These are phyloP conservation scores for Pontederia paniculata DNA, from an alignment of 176 grass and related monocot genomes.

Conservation along the genomic window DNA sequence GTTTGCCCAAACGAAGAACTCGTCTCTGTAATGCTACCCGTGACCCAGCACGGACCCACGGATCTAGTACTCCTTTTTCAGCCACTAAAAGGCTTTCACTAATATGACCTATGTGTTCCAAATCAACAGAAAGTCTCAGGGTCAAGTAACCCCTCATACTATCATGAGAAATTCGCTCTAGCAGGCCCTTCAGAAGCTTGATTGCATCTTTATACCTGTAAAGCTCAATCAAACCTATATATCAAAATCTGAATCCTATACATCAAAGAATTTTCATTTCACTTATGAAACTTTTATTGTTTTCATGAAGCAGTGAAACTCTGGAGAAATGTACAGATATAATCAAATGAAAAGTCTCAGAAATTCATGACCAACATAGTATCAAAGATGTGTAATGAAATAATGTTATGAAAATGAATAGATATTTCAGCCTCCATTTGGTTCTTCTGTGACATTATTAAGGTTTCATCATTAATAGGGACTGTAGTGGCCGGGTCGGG, in stretches of 20 bases:
- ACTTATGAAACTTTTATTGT: too few species aligned
- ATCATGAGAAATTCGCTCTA: slow-evolving; percentile 40
- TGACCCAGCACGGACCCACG: slow-evolving; percentile 74
- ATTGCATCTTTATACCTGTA: slow-evolving; percentile 86
- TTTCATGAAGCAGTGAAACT: too few species aligned
- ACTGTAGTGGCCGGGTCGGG: too few species aligned
- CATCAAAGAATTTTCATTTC: too few species aligned
- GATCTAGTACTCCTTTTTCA: slow-evolving; percentile 60
- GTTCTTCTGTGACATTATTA: too few species aligned
- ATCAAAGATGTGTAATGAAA: too few species aligned
- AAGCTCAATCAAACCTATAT: slow-evolving; percentile 1
- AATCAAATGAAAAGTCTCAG: too few species aligned
- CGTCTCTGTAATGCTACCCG: slow-evolving; percentile 65
- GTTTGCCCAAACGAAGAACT: slow-evolving; percentile 66
- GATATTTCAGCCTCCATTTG: too few species aligned
- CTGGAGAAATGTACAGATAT: too few species aligned
- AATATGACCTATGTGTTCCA: slow-evolving; percentile 54
- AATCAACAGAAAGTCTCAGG: slow-evolving; percentile 77
- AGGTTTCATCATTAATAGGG: too few species aligned
- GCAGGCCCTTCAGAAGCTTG: slow-evolving; percentile 51
- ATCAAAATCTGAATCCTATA: background rate
- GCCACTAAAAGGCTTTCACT: slow-evolving; percentile 77
- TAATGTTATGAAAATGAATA: too few species aligned
- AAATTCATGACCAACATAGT: too few species aligned
- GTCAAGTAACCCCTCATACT: slow-evolving; percentile 72